A percentile compares a stretch with the other conserved stretches of the same genome.
These are phyloP conservation scores for Paecilomyces dactylethromorphus DNA, from an alignment of 2,329 filamentous ascomycete species.

Conservation along the genomic window DNA sequence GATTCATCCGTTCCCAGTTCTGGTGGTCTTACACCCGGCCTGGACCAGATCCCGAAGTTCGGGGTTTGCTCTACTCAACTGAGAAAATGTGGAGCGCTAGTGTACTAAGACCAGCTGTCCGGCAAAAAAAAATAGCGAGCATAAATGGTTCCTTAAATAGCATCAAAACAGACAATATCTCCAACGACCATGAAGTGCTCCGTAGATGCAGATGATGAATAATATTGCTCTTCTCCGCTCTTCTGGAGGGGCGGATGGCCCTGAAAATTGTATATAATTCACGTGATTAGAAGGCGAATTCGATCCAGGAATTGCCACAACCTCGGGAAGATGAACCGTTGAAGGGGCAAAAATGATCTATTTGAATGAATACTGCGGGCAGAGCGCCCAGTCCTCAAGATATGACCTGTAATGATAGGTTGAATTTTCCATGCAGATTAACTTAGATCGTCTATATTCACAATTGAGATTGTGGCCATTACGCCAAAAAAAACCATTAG, in stretches of 20 bases:
- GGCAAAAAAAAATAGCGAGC: neutral
- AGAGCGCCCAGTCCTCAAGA: no score
- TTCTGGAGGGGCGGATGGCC: no score
- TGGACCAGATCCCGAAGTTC: conserved; percentile 29
- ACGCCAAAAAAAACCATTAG: neutral
- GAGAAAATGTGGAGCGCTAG: conserved; percentile 11
- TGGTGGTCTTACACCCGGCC: neutral
- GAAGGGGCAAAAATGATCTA: no score
- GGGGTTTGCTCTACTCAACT: conserved; percentile 24
- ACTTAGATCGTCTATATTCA: neutral
- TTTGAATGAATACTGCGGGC: no score
- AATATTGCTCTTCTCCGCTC: no score
- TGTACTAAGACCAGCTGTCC: conserved; percentile 1
- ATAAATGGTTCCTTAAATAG: neutral
- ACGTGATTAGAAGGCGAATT: no score
- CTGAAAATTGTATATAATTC: no score
- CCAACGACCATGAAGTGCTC: no score
- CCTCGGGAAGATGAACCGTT: no score
- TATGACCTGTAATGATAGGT: no score
- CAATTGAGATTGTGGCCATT: neutral
- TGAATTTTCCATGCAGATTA: neutral
- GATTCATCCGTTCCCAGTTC: conserved; percentile 20
- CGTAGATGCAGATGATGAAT: no score
- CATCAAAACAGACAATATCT: neutral
- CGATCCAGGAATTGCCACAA: no score